These are phyloP conservation scores for Phanerochaete sordida DNA, from an alignment of 768 basidiomycete species.

Conservation along the genomic window DNA sequence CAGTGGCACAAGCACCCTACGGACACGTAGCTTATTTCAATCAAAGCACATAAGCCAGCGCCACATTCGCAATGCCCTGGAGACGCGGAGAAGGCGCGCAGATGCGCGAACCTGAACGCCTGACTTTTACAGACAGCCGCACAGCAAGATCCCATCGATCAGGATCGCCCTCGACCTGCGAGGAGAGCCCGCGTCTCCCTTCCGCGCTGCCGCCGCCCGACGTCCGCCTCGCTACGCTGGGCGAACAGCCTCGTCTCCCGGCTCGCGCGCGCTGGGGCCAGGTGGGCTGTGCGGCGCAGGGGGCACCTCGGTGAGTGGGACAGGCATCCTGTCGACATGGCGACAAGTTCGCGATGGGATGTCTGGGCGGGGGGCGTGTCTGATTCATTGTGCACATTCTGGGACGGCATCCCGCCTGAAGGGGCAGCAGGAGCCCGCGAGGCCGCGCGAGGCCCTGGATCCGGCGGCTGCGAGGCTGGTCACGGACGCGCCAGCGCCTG, in stretches of 20 bases:
- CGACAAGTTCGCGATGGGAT: conserved; percentile 6
- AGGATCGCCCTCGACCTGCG: background rate
- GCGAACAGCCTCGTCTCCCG: too few relatives aligned
- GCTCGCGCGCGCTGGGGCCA: too few relatives aligned
- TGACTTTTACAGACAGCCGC: conserved; percentile 1
- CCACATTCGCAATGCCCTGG: background rate
- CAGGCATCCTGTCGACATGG: conserved; percentile 6
- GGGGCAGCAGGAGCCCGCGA: background rate
- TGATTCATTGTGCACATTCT: conserved; percentile 1
- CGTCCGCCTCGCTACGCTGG: too few relatives aligned
- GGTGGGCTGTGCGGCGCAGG: too few relatives aligned
- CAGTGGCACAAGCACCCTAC: too few relatives aligned
- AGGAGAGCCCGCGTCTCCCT: background rate
- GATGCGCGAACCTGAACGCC: background rate
- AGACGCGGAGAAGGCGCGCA: background rate
- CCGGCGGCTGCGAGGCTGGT: background rate
- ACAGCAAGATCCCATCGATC: background rate
- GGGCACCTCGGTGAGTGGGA: background rate
- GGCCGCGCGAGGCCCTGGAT: background rate
- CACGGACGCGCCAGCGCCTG: background rate
- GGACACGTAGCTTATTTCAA: background rate
- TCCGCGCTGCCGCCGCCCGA: too few relatives aligned
- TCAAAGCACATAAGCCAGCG: background rate
- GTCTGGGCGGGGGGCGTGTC: background rate
- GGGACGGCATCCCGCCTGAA: background rate